phyloP scores from a whole-genome alignment of 768 basidiomycete species.

The Lepiota brunneoincarnata region DNA sequence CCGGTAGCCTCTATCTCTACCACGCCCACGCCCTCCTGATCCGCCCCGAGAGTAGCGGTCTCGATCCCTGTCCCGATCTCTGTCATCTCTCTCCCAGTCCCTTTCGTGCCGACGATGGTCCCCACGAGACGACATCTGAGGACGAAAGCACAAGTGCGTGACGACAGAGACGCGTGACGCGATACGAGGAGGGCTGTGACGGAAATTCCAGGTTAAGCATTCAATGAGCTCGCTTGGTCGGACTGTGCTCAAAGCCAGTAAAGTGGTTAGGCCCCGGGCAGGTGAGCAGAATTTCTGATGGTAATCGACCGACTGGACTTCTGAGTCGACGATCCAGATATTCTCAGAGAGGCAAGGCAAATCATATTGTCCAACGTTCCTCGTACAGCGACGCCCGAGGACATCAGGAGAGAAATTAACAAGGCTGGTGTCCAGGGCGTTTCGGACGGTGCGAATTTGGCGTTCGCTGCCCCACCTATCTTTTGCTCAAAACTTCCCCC shows the following conservation, averaged over 20 bases:
- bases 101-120: slow-evolving; percentile 58
- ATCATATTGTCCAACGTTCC: slow-evolving; percentile 52
- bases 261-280: neutral
- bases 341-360: slow-evolving; percentile 29
- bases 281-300: neutral
- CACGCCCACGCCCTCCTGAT: slow-evolving; percentile 25
- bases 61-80: slow-evolving; percentile 40
- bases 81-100: slow-evolving; percentile 62
- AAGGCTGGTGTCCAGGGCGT: slow-evolving; percentile 44
- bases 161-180: slow-evolving; percentile 9
- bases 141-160: slow-evolving; percentile 8
- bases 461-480: slow-evolving; percentile 1
- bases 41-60: slow-evolving; percentile 36
- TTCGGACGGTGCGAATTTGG: slow-evolving; percentile 34
- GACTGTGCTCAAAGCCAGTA: neutral
- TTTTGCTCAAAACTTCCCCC: neutral
- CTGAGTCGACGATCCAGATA: slow-evolving; percentile 12
- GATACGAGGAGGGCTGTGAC: neutral
- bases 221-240: neutral
- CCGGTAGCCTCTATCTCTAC: slow-evolving; percentile 34
- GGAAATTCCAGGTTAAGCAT: neutral
- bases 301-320: neutral
- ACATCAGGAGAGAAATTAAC: slow-evolving; percentile 46
- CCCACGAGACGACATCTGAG: slow-evolving; percentile 52
- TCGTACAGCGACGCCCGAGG: slow-evolving; percentile 48